A percentile compares a stretch with the other conserved stretches of the same genome.
phyloP scores from a whole-genome alignment of 306 rosid species.

The Rosa rugosa region DNA sequence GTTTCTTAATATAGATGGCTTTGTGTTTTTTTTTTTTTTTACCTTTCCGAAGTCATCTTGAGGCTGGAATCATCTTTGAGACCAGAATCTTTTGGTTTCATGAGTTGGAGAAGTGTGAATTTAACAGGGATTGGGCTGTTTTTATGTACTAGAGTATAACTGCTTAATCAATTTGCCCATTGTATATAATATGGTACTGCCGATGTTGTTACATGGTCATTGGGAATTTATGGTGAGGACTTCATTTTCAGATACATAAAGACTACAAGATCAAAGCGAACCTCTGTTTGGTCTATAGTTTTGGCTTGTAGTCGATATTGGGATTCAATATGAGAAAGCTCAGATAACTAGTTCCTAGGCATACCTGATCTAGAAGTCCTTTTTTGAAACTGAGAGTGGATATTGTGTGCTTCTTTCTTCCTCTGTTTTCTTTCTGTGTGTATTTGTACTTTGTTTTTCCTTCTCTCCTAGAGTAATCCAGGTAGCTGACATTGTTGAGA shows the following conservation, averaged over 20 bases:
- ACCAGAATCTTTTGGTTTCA: background rate
- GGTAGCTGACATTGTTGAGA: background rate
- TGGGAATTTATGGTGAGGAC: background rate
- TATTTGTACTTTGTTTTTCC: background rate
- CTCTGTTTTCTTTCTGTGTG: background rate
- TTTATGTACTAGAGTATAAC: background rate
- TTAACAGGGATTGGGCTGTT: background rate
- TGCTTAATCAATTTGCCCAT: background rate
- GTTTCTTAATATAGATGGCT: background rate
- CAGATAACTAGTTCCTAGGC: constrained; percentile 3
- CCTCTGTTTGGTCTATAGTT: background rate
- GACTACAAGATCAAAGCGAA: background rate
- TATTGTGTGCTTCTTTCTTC: background rate
- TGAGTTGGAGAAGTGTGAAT: background rate
- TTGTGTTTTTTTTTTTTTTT: background rate
- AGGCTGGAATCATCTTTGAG: background rate
- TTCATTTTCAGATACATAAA: background rate
- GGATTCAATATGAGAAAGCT: background rate
- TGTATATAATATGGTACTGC: background rate
- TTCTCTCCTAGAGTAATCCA: background rate
- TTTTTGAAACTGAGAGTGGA: background rate
- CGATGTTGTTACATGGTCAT: background rate
- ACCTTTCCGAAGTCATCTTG: background rate
- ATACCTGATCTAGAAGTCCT: background rate
- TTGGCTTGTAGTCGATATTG: background rate